Evolutionary conservation across 2,329 filamentous ascomycete species (phyloP).

Genomic region (Decorospora gaudefroyi): DNA sequence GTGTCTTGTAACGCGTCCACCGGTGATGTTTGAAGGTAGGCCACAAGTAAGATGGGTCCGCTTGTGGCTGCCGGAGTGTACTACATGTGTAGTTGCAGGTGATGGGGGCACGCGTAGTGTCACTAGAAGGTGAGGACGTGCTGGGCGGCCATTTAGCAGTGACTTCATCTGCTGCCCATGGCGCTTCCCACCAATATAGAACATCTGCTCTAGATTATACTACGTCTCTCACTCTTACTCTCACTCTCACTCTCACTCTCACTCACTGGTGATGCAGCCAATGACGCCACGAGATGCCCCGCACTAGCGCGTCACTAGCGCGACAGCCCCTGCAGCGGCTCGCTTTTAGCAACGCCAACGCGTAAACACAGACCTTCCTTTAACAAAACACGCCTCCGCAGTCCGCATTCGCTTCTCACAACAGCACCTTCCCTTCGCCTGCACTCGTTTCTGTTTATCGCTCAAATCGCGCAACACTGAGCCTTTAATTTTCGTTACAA

Average conservation of each 20-base stretch:
- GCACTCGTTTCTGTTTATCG: conserved; percentile 7
- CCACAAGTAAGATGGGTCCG: too few species aligned
- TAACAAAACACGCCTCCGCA: conserved; percentile 17
- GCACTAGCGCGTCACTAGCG: conserved; percentile 14
- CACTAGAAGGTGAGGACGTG: too few species aligned
- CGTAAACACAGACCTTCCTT: conserved; percentile 15
- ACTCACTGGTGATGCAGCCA: not conserved
- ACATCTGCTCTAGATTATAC: too few species aligned
- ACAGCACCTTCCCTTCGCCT: conserved; percentile 14
- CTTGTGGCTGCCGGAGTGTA: too few species aligned
- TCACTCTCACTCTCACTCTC: not conserved
- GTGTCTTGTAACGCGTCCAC: too few species aligned
- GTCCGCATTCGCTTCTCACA: conserved; percentile 6
- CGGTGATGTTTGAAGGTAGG: too few species aligned
- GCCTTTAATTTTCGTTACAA: conserved; percentile 14
- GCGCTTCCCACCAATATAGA: too few species aligned
- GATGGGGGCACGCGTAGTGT: too few species aligned
- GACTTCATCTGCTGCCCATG: too few species aligned
- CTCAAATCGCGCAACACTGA: not conserved
- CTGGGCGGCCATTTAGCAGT: too few species aligned
- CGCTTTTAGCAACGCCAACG: conserved; percentile 19
- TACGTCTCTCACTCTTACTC: too few species aligned
- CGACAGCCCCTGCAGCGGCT: conserved; percentile 13
- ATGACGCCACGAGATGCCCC: conserved; percentile 6
- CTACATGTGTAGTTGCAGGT: too few species aligned